phyloP scores from a whole-genome alignment of 768 basidiomycete genomes.

The Tulasnella sp. region DNA sequence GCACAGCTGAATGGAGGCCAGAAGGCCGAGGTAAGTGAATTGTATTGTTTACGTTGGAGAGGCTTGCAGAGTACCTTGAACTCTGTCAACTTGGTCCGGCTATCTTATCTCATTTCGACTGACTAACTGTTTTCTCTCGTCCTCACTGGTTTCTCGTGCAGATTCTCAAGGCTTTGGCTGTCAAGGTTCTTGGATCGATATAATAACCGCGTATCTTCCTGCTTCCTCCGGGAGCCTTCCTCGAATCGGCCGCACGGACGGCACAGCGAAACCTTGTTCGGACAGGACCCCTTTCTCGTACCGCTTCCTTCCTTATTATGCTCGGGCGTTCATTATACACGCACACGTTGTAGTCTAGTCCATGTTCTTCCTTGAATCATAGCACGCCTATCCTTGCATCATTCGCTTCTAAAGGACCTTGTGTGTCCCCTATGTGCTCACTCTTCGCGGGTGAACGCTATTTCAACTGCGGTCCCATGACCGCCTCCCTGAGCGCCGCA shows the following conservation, averaged over 20 bases:
- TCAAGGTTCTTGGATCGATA: slow-evolving; percentile 22
- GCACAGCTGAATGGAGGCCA: slow-evolving; percentile 61
- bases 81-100: slow-evolving; percentile 13
- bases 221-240: background rate
- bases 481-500: background rate
- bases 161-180: slow-evolving; percentile 44
- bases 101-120: background rate
- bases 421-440: background rate
- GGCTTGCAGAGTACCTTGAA: background rate
- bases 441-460: slow-evolving; percentile 1
- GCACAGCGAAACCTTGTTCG: background rate
- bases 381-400: background rate
- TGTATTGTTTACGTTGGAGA: background rate
- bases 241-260: background rate
- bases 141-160: slow-evolving; percentile 29
- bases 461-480: background rate
- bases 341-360: slow-evolving; percentile 7
- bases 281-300: background rate
- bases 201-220: slow-evolving; percentile 7
- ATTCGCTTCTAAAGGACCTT: background rate
- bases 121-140: background rate
- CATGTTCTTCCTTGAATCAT: background rate
- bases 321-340: background rate
- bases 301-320: background rate
- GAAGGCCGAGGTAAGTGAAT: slow-evolving; percentile 72